A percentile compares a stretch with the other conserved stretches of the same genome.
These are phyloP conservation scores for Schwanniomyces vanrijiae DNA, from an alignment of 805 yeast species.

Conservation along the genomic window DNA sequence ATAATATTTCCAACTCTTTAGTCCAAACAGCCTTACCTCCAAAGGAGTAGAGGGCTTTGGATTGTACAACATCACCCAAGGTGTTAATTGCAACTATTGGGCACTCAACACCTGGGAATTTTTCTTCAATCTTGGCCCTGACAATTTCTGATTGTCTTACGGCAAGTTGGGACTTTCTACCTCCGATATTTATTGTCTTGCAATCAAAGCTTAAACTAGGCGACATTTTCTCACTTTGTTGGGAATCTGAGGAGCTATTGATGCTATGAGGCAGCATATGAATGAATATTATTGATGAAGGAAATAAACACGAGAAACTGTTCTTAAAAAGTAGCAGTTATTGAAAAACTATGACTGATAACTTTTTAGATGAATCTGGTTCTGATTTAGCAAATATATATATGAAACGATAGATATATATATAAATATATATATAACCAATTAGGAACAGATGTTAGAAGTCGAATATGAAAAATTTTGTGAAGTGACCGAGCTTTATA, in stretches of 20 bases:
- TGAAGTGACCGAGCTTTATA: constrained; percentile 1
- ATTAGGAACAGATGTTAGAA: neutral
- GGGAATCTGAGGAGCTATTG: neutral
- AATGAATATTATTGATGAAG: neutral
- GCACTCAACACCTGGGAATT: constrained; percentile 66
- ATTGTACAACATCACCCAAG: constrained; percentile 85
- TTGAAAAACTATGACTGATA: neutral
- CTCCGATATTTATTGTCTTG: constrained; percentile 60
- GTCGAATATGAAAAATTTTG: neutral
- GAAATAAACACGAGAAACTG: neutral
- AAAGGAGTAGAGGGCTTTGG: constrained; percentile 85
- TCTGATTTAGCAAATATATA: neutral
- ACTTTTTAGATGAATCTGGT: neutral
- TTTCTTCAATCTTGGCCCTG: constrained; percentile 53
- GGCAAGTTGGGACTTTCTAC: constrained; percentile 85
- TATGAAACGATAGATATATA: neutral
- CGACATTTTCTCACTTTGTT: neutral
- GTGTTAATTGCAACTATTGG: constrained; percentile 81
- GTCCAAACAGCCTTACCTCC: constrained; percentile 98
- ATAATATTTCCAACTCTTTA: constrained; percentile 81
- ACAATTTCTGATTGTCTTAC: constrained; percentile 82
- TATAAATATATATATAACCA: neutral
- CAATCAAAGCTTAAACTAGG: neutral
- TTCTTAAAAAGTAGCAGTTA: neutral
- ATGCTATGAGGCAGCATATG: constrained; percentile 2